Conservation (phyloP, 2,329 filamentous ascomycete species). For the Tolypocladium cylindrosporum region DNA sequence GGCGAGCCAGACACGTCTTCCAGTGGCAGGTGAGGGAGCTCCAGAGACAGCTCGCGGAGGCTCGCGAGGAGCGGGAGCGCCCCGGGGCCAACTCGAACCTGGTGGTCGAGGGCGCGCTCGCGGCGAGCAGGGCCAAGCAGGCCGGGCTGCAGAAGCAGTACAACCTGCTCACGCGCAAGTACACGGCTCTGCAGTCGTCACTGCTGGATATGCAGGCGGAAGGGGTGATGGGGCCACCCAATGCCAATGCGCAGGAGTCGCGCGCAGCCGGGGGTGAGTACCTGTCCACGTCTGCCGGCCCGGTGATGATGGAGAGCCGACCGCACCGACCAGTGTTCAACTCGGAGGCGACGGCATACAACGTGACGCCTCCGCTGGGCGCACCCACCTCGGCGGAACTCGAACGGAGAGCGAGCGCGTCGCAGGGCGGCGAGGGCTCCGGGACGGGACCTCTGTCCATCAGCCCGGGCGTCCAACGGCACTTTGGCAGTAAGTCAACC, state of each 20-base stretch:
- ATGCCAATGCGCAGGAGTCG: neutral
- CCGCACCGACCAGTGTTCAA: conserved; percentile 34
- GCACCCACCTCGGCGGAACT: conserved; percentile 16
- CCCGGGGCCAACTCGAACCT: conserved; percentile 20
- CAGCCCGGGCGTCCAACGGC: conserved; percentile 28
- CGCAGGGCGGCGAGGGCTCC: conserved; percentile 17
- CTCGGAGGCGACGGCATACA: conserved; percentile 31
- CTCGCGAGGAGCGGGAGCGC: conserved; percentile 16
- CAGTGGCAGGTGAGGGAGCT: conserved; percentile 37
- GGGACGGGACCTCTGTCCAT: conserved; percentile 15
- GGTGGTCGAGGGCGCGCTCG: conserved; percentile 33
- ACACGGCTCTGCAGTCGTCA: conserved; percentile 39
- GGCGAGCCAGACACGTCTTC: conserved; percentile 31
- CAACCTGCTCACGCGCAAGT: conserved; percentile 38
- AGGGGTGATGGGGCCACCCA: conserved; percentile 1
- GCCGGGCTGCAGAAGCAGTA: conserved; percentile 43
- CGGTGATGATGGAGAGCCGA: conserved; percentile 24
- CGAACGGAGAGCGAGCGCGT: conserved; percentile 24
- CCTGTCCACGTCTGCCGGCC: conserved; percentile 26
- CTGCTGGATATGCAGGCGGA: conserved; percentile 36
- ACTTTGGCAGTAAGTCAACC: conserved; percentile 33
- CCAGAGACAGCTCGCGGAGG: conserved; percentile 33
- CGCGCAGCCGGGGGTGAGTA: conserved; percentile 19
- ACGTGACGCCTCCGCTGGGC: conserved; percentile 31
- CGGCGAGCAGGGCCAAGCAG: conserved; percentile 43